phyloP scores from a whole-genome alignment of 2,329 filamentous ascomycete species.

The Ophiostoma himal-ulmi region DNA sequence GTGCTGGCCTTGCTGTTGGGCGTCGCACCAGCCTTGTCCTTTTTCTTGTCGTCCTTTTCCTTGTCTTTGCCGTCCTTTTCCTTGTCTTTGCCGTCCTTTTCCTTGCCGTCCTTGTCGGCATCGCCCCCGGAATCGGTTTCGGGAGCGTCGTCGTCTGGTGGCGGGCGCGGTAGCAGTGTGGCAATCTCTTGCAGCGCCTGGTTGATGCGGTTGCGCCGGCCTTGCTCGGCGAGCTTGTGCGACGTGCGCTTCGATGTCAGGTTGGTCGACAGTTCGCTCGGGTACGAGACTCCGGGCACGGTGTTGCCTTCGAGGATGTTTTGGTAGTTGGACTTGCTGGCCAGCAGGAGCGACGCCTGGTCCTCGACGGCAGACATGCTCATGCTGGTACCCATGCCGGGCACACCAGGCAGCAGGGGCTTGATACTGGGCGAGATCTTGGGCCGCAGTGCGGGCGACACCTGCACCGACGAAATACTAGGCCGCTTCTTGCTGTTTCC shows the following conservation, averaged over 20 bases:
- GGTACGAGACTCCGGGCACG: constrained; percentile 84
- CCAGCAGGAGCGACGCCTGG: constrained; percentile 66
- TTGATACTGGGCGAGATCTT: constrained; percentile 94
- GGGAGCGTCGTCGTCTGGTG: constrained; percentile 31
- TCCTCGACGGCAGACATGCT: constrained; percentile 48
- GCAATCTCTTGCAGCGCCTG: constrained; percentile 89
- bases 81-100: constrained; percentile 38
- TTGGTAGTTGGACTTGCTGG: constrained; percentile 96
- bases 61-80: constrained; percentile 19
- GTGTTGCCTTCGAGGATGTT: constrained; percentile 92
- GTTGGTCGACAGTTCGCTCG: constrained; percentile 84
- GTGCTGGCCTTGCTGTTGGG: constrained; percentile 91
- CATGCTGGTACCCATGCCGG: not conserved
- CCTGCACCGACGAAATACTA: constrained; percentile 66
- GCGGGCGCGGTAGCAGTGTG: constrained; percentile 60
- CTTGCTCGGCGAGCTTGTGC: constrained; percentile 97
- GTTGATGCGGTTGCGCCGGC: constrained; percentile 90
- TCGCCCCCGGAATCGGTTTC: not conserved
- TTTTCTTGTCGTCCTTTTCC: constrained; percentile 69
- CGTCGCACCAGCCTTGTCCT: constrained; percentile 66
- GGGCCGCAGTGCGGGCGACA: constrained; percentile 79
- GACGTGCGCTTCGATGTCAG: constrained; percentile 94
- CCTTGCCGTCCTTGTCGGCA: constrained; percentile 33
- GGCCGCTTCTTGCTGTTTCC: constrained; percentile 57
- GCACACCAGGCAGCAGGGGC: constrained; percentile 63